Percentiles rank a stretch among this genome's conserved stretches.
These are phyloP conservation scores for Sclerotiophoma versabilis DNA, from an alignment of 2,329 filamentous ascomycete species.

Conservation along the genomic window DNA sequence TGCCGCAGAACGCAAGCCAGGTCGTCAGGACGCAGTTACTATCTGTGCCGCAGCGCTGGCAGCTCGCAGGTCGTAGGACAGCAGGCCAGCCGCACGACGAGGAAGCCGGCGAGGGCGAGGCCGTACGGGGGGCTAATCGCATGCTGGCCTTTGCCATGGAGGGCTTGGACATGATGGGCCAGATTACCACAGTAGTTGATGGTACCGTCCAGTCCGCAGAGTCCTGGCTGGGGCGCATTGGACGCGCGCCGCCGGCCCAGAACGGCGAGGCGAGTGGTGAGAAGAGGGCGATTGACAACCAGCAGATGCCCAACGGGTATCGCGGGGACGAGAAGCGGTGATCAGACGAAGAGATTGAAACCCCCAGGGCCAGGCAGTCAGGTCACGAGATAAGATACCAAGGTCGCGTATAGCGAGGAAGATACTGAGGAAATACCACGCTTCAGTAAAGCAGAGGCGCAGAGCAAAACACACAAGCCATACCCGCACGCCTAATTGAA, in stretches of 20 bases:
- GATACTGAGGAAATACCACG: no score
- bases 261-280: not conserved
- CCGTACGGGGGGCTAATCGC: conserved; percentile 69
- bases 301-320: not conserved
- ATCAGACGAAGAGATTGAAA: not conserved
- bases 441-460: no score
- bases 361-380: no score
- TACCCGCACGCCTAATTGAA: no score
- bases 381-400: no score
- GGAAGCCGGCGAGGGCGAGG: conserved; percentile 39
- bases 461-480: no score
- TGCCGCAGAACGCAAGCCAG: conserved; percentile 85
- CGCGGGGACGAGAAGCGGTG: conserved; percentile 2
- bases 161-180: conserved; percentile 90
- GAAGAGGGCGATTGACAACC: not conserved
- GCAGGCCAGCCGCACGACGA: conserved; percentile 8
- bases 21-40: conserved; percentile 85
- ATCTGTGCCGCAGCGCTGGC: conserved; percentile 83
- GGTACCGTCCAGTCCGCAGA: conserved; percentile 91
- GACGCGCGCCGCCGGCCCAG: conserved; percentile 42
- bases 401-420: no score
- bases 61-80: conserved; percentile 66
- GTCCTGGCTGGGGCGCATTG: conserved; percentile 84
- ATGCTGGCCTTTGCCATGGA: conserved; percentile 88
- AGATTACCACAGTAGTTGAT: conserved; percentile 86